Conservation (phyloP, 139 green algal species). For the Coccomyxa sp. region DNA sequence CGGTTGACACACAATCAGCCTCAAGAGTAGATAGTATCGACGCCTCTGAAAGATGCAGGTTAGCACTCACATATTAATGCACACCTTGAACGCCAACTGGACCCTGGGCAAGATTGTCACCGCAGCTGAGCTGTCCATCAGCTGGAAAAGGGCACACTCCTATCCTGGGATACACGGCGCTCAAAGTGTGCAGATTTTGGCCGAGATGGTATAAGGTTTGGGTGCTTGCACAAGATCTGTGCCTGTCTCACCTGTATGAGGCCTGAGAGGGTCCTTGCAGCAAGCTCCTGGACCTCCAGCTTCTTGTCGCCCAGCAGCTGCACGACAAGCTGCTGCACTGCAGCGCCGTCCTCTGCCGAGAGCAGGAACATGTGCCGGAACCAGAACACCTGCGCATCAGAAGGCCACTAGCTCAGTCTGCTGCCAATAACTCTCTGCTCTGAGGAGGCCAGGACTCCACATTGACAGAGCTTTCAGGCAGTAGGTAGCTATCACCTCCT, state of each 20-base stretch:
- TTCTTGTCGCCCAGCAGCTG: slow-evolving; percentile 64
- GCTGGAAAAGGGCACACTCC: neutral
- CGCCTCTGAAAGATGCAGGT: neutral
- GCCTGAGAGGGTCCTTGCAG: slow-evolving; percentile 66
- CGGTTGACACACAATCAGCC: neutral
- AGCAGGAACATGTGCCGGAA: slow-evolving; percentile 78
- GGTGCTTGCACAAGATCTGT: too few species aligned
- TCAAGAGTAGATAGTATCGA: neutral
- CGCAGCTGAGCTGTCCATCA: too few species aligned
- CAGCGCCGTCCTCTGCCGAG: neutral
- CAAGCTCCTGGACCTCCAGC: slow-evolving; percentile 66
- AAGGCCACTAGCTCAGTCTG: too few species aligned
- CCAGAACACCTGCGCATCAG: slow-evolving; percentile 53
- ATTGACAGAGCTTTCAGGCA: too few species aligned
- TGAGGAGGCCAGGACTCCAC: too few species aligned
- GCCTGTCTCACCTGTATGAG: slow-evolving; percentile 49
- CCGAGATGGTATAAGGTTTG: neutral
- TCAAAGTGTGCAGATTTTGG: neutral
- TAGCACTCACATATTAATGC: neutral
- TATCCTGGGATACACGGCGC: neutral
- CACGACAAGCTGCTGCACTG: slow-evolving; percentile 38
- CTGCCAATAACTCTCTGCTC: too few species aligned
- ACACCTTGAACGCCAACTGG: neutral
- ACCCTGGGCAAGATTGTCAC: too few species aligned
- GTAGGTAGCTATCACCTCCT: too few species aligned